Conservation (phyloP, 495 filamentous ascomycete species). For the Paragyromitra xinjiangensis region DNA sequence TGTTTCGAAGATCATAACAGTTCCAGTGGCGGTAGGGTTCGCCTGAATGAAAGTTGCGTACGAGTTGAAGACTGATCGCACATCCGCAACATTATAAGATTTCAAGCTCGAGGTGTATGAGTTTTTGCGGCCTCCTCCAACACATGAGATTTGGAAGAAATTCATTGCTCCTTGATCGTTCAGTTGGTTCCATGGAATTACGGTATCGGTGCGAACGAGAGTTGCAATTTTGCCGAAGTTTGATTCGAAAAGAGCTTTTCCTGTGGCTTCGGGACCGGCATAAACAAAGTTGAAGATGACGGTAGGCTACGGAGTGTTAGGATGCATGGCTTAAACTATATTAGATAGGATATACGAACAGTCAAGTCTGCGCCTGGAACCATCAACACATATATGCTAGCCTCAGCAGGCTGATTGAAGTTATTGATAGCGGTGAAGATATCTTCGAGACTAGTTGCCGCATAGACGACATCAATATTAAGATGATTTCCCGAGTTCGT, state of each 20-base stretch:
- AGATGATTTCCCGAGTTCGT: constrained; percentile 11
- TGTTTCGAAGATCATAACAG: constrained; percentile 18
- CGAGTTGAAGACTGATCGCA: constrained; percentile 3
- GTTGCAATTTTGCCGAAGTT: constrained; percentile 15
- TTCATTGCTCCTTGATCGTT: constrained; percentile 2
- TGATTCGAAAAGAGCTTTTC: not conserved
- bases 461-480: not conserved
- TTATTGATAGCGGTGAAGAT: constrained; percentile 57
- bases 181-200: not conserved
- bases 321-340: not conserved
- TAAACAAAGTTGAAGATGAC: constrained; percentile 1
- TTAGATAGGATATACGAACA: not conserved
- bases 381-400: constrained; percentile 16
- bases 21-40: not conserved
- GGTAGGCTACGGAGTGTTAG: constrained; percentile 6
- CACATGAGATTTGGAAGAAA: not conserved
- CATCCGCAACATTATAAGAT: not conserved
- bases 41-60: constrained; percentile 14
- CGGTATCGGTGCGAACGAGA: not conserved
- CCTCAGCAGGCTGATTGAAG: constrained; percentile 64
- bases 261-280: not conserved
- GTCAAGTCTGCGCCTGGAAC: not conserved
- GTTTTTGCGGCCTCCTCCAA: not conserved
- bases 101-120: not conserved
- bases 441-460: not conserved